These are phyloP conservation scores for Calvatia gigantea DNA, from an alignment of 768 basidiomycete genomes.

Conservation along the genomic window DNA sequence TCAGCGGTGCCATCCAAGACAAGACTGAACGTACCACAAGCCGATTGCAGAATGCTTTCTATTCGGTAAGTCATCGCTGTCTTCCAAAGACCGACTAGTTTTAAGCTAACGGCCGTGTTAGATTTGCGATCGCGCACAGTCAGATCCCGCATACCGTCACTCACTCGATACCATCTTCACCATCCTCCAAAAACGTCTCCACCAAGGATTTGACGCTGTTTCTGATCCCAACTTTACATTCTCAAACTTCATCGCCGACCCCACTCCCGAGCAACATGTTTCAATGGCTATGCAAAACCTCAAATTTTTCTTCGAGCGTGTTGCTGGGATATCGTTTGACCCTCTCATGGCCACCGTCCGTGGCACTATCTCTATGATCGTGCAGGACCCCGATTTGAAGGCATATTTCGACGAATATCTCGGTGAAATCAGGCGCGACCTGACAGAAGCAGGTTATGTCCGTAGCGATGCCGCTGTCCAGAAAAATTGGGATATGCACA, in stretches of 20 bases:
- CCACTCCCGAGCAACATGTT: constrained; percentile 61
- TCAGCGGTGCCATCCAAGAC: constrained; percentile 40
- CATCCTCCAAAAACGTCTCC: constrained; percentile 55
- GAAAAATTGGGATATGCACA: constrained; percentile 40
- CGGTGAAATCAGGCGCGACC: constrained; percentile 36
- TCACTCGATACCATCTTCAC: constrained; percentile 56
- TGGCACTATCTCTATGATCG: constrained; percentile 42
- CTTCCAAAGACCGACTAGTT: not conserved
- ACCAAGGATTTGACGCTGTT: constrained; percentile 46
- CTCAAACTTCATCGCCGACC: constrained; percentile 55
- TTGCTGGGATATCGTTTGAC: constrained; percentile 51
- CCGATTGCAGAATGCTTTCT: constrained; percentile 48
- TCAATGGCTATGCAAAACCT: constrained; percentile 47
- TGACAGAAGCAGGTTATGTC: constrained; percentile 50
- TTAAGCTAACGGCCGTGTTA: constrained; percentile 17
- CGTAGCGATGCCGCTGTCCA: constrained; percentile 43
- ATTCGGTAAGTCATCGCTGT: constrained; percentile 35
- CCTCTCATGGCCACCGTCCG: constrained; percentile 40
- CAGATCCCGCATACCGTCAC: constrained; percentile 54
- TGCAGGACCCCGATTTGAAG: constrained; percentile 50
- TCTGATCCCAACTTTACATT: constrained; percentile 45
- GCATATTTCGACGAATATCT: constrained; percentile 56
- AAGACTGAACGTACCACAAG: constrained; percentile 35
- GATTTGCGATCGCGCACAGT: constrained; percentile 65
- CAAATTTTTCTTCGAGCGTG: constrained; percentile 46